These are phyloP conservation scores for Phyllosticta paracitricarpa DNA, from an alignment of 2,329 filamentous ascomycete species.

Conservation along the genomic window DNA sequence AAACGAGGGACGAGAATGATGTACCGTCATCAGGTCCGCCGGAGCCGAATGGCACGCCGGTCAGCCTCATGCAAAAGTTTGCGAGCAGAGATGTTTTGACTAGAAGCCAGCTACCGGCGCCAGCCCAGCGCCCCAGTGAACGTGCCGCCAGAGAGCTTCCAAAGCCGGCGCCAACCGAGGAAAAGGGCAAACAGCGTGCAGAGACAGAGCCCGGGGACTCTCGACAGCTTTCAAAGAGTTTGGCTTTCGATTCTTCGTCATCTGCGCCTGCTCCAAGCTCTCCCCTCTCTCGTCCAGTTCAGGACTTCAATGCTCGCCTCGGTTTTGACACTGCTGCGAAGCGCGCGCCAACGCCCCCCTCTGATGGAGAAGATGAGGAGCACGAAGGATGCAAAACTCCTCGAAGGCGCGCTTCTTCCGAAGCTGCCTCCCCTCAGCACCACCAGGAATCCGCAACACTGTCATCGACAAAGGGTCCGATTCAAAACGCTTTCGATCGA, in stretches of 20 bases:
- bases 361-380: not conserved
- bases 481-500: conserved; percentile 53
- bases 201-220: conserved; percentile 15
- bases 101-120: not conserved
- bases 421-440: not conserved
- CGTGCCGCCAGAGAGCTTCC: not conserved
- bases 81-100: conserved; percentile 21
- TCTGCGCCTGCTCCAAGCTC: not conserved
- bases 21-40: conserved; percentile 14
- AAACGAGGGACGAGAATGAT: not conserved
- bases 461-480: conserved; percentile 28
- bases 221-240: conserved; percentile 15
- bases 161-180: not conserved
- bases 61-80: conserved; percentile 23
- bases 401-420: not conserved
- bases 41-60: not conserved
- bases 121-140: not conserved
- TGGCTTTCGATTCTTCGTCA: conserved; percentile 1
- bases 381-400: not conserved
- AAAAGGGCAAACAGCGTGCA: not conserved
- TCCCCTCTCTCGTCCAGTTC: conserved; percentile 13
- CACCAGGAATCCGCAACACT: conserved; percentile 10
- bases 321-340: conserved; percentile 20
- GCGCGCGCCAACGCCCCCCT: conserved; percentile 5
- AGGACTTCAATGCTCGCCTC: conserved; percentile 27